phyloP scores from a whole-genome alignment of 305 asterid genomes.

The Solanum chacoense region DNA sequence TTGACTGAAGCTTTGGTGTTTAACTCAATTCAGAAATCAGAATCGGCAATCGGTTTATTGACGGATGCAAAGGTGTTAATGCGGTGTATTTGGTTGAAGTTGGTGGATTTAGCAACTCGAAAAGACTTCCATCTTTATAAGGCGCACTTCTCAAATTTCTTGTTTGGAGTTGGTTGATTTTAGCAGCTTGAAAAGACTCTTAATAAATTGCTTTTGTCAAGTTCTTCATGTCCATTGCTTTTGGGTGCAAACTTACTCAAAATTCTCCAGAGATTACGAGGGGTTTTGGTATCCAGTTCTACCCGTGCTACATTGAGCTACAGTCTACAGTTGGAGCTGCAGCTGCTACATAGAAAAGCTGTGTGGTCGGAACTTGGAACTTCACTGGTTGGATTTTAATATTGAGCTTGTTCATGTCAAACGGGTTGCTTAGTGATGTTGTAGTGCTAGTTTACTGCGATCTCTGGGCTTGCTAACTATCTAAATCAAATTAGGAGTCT shows the following conservation, averaged over 20 bases:
- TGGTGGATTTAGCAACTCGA: background rate
- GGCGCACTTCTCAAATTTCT: background rate
- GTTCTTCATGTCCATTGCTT: background rate
- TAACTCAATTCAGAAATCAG: background rate
- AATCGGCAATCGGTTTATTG: background rate
- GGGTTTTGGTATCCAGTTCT: background rate
- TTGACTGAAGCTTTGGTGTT: background rate
- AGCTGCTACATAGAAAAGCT: background rate
- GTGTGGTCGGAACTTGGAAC: background rate
- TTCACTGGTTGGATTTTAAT: constrained; percentile 19
- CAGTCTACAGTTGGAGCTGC: background rate
- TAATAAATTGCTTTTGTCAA: background rate
- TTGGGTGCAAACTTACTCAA: background rate
- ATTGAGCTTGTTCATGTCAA: constrained; percentile 11
- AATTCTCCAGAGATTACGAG: background rate
- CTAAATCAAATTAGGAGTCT: constrained; percentile 26
- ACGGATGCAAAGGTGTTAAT: background rate
- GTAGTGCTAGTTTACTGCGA: background rate
- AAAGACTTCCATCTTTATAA: background rate
- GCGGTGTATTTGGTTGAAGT: background rate
- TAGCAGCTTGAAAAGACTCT: background rate
- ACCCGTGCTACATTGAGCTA: background rate
- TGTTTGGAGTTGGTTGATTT: background rate
- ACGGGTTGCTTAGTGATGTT: constrained; percentile 13
- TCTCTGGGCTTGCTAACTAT: background rate